phyloP scores from a whole-genome alignment of 2,329 filamentous ascomycete species.

The Ciborinia camelliae region DNA sequence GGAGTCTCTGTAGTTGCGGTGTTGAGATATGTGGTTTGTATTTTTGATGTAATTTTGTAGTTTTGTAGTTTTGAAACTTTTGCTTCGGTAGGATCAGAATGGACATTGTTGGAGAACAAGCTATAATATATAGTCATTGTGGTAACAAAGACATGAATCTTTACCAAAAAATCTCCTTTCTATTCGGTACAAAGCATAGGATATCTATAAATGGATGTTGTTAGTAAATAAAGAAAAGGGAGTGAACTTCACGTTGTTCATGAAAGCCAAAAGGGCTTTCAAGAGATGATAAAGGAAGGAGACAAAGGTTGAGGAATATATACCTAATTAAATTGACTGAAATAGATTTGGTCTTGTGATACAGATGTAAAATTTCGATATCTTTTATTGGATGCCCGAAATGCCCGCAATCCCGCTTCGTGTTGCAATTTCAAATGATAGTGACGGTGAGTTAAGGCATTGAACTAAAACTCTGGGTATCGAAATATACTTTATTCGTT shows the following conservation, averaged over 20 bases:
- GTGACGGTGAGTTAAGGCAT: neutral
- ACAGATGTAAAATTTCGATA: neutral
- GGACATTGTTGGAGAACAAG: neutral
- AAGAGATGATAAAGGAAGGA: neutral
- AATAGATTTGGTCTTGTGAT: neutral
- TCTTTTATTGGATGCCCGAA: neutral
- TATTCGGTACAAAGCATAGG: neutral
- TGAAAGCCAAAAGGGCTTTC: neutral
- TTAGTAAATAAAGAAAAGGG: neutral
- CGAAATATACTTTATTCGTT: conserved; percentile 26
- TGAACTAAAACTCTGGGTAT: neutral
- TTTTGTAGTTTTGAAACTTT: neutral
- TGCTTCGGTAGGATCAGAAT: neutral
- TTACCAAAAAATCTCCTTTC: neutral
- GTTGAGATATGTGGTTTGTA: neutral
- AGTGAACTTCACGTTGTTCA: neutral
- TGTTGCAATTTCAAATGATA: neutral
- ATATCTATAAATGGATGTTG: neutral
- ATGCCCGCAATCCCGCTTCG: neutral
- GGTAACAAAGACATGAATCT: neutral
- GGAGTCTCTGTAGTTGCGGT: neutral
- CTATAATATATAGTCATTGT: neutral
- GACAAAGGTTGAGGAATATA: neutral
- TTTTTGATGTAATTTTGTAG: neutral
- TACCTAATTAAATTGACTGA: neutral